Percentiles rank a stretch among this genome's conserved stretches.
Evolutionary conservation across 129 eudicot species (phyloP).

Genomic region (Calendula officinalis): DNA sequence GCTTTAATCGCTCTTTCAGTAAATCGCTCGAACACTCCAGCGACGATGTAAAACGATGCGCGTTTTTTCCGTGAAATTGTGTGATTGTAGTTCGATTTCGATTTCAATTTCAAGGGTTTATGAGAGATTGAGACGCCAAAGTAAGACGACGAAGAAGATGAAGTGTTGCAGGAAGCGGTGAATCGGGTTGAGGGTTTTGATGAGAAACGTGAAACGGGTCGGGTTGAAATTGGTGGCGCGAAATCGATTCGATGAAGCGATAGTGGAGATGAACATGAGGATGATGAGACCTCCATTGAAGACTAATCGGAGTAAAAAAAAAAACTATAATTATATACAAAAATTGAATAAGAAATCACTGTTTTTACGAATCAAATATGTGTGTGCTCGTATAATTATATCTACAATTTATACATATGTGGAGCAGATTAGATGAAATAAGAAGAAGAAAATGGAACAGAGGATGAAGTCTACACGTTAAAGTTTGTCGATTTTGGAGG

Average conservation of each 20-base stretch:
- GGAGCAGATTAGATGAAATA: conserved; percentile 16
- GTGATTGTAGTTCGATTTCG: not conserved
- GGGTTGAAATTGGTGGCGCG: conserved; percentile 34
- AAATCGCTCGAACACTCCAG: conserved; percentile 78
- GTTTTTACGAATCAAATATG: not conserved
- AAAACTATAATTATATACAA: conserved; percentile 16
- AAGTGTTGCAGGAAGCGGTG: conserved; percentile 21
- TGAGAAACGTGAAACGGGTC: conserved; percentile 27
- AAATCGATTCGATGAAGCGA: conserved; percentile 36
- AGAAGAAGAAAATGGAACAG: conserved; percentile 12
- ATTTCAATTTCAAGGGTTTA: conserved; percentile 8
- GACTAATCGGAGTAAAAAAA: not conserved
- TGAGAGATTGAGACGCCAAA: conserved; percentile 44
- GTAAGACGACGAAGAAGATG: conserved; percentile 42
- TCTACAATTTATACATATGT: conserved; percentile 19
- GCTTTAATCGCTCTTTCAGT: conserved; percentile 85
- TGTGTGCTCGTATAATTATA: not conserved
- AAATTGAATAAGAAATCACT: not conserved
- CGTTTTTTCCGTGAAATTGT: conserved; percentile 20
- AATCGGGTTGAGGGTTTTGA: conserved; percentile 25
- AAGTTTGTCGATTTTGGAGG: conserved; percentile 22
- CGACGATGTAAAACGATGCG: conserved; percentile 30
- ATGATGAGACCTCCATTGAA: conserved; percentile 53
- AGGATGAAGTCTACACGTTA: conserved; percentile 53
- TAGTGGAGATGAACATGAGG: conserved; percentile 47